Evolutionary conservation across 108 stramenopile genomes (phyloP).

Genomic region (Chaetoceros muelleri): DNA sequence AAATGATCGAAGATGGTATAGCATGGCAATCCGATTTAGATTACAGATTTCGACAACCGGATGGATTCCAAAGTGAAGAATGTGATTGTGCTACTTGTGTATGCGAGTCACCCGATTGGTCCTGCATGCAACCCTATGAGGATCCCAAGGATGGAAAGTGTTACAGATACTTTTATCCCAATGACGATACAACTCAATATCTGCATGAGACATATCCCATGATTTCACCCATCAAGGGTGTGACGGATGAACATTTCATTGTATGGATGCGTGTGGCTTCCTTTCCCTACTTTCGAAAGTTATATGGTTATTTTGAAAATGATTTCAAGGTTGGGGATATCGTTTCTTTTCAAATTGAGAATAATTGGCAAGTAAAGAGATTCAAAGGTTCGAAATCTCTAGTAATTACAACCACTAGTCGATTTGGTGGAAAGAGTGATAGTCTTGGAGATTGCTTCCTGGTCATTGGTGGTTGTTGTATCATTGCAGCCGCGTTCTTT

Average conservation of each 20-base stretch:
- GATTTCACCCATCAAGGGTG: slow-evolving; percentile 79
- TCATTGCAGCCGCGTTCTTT: slow-evolving; percentile 73
- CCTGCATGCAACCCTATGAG: slow-evolving; percentile 43
- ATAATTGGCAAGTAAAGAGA: slow-evolving; percentile 83
- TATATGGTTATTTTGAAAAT: slow-evolving; percentile 90
- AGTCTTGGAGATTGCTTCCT: slow-evolving; percentile 79
- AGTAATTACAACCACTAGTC: slow-evolving; percentile 68
- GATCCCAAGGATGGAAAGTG: slow-evolving; percentile 42
- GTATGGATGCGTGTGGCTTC: slow-evolving; percentile 99
- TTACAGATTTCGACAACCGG: slow-evolving; percentile 76
- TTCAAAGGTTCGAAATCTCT: slow-evolving; percentile 82
- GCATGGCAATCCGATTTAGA: slow-evolving; percentile 92
- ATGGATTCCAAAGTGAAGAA: slow-evolving; percentile 47
- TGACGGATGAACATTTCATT: slow-evolving; percentile 94
- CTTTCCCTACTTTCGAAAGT: slow-evolving; percentile 89
- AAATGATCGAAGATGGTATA: slow-evolving; percentile 83
- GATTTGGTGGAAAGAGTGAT: slow-evolving; percentile 87
- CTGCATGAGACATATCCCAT: slow-evolving; percentile 78
- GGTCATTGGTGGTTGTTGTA: slow-evolving; percentile 65
- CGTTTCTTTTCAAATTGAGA: slow-evolving; percentile 61
- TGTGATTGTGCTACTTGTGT: slow-evolving; percentile 50
- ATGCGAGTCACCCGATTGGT: slow-evolving; percentile 44
- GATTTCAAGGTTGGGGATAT: slow-evolving; percentile 59
- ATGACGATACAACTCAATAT: slow-evolving; percentile 73
- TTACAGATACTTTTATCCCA: slow-evolving; percentile 83